Base-by-base conservation (phyloP, 768 basidiomycete genomes). In the Trametes gibbosa region DNA sequence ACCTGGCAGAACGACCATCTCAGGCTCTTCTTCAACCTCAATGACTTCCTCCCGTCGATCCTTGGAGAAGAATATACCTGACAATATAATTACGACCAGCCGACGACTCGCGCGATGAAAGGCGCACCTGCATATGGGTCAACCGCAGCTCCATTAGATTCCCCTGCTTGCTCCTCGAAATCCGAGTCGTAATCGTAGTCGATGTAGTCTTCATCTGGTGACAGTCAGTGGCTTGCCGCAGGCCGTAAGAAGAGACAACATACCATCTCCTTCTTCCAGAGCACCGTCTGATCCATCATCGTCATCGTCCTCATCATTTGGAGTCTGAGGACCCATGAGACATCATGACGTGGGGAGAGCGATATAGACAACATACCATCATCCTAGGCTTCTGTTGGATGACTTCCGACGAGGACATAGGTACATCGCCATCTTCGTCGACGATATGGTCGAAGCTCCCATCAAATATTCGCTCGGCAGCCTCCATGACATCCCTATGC, bases 31-130 rank as follows among this genome's bases (percentile, higher is more conserved):
- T 68, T 95, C 89, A 0, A 95, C 84, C 75, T 97, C 94, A 47
- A 95, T 92, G 37, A 95, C 89, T 72, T 91, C 90, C 73, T 96
- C 95, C 41, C 84, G 83, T 48, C 95, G 83, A 69, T 95, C 92
- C 76, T 96, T 96, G 42, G 94, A 96, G 72, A 95, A 97, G 79
- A 96, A 96, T 53, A 96, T 84, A 23, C 92, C 93, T 93, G 58
- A 42, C 42, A 46, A 53, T 19, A 51, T 21, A 25, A 40, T 65
- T 41, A 62, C 59, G 42, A 58, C 50, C 29, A 32, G 14, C 21
- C 24, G 35, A 41, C 12, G 32, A 8, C 58, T 10, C 13, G n/a
- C 48, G 35, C 32, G 25, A n/a, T 50, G 23, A n/a, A 13, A 19
- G 19, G 7, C 32, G 51, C 73, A 84, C 93, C 92, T 63, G 92